Conservation (phyloP, 2,329 filamentous ascomycete species). For the Aspergillus cejpii region DNA sequence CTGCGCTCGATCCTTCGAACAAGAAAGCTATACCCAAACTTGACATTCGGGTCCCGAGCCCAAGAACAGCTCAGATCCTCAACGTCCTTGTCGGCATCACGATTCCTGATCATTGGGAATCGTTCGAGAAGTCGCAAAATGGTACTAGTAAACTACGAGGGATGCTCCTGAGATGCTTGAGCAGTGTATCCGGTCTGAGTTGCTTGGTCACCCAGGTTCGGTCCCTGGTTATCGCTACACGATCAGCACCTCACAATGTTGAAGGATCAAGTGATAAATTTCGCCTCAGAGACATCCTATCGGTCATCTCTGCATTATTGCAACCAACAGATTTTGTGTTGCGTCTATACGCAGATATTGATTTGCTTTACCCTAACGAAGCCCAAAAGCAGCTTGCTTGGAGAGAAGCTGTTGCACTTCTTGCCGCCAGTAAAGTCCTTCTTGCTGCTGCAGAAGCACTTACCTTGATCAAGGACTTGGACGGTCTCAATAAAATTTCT, state of each 20-base stretch:
- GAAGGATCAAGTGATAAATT: slow-evolving; percentile 32
- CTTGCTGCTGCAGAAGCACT: slow-evolving; percentile 52
- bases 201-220: slow-evolving; percentile 66
- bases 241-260: slow-evolving; percentile 21
- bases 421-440: slow-evolving; percentile 56
- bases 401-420: slow-evolving; percentile 55
- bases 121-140: slow-evolving; percentile 39
- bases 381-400: slow-evolving; percentile 51
- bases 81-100: slow-evolving; percentile 67
- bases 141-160: slow-evolving; percentile 30
- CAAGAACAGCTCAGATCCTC: slow-evolving; percentile 66
- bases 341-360: slow-evolving; percentile 44
- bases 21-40: slow-evolving; percentile 35
- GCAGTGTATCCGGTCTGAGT: slow-evolving; percentile 69
- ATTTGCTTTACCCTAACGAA: slow-evolving; percentile 33
- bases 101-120: slow-evolving; percentile 73
- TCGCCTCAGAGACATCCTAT: slow-evolving; percentile 31
- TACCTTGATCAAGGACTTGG: slow-evolving; percentile 30
- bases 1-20: slow-evolving; percentile 32
- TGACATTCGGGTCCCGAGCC: slow-evolving; percentile 56
- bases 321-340: slow-evolving; percentile 38
- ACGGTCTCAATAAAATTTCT: slow-evolving; percentile 20
- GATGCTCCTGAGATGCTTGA: slow-evolving; percentile 57
- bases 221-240: slow-evolving; percentile 44
- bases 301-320: slow-evolving; percentile 39